These are phyloP conservation scores for Salix udensis DNA, from an alignment of 345 rosid species.

Conservation along the genomic window DNA sequence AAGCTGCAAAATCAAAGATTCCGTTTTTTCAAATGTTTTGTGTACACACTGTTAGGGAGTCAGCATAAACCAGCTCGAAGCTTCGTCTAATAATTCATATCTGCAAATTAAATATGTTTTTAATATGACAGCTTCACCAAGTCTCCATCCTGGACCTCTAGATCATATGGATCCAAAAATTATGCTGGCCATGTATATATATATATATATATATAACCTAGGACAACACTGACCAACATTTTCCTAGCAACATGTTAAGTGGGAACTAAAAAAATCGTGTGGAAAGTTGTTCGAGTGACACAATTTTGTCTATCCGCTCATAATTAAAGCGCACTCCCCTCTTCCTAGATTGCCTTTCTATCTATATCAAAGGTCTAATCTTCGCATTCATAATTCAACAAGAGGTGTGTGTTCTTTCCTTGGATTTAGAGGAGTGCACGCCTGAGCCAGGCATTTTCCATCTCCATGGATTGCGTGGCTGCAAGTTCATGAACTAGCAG, in stretches of 20 bases:
- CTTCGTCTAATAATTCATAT: too few relatives aligned
- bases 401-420: neutral
- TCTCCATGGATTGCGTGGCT: neutral
- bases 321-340: too few relatives aligned
- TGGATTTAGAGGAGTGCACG: neutral
- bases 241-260: neutral
- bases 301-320: neutral
- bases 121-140: too few relatives aligned
- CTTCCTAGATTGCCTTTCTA: neutral
- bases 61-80: too few relatives aligned
- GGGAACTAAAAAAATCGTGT: neutral
- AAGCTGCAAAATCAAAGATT: neutral
- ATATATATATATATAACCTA: too few relatives aligned
- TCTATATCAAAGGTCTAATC: neutral
- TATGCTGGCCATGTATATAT: neutral
- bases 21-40: neutral
- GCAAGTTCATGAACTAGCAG: neutral
- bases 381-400: neutral
- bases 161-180: neutral
- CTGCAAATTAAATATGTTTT: too few relatives aligned
- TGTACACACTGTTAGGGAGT: too few relatives aligned
- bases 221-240: neutral
- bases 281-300: neutral
- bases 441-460: neutral
- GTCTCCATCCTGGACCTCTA: neutral